Percentiles rank a stretch among this genome's conserved stretches.
Evolutionary conservation across 1,284 basidiomycete species (phyloP).

Genomic region (Microbotryum silenes-acaulis): DNA sequence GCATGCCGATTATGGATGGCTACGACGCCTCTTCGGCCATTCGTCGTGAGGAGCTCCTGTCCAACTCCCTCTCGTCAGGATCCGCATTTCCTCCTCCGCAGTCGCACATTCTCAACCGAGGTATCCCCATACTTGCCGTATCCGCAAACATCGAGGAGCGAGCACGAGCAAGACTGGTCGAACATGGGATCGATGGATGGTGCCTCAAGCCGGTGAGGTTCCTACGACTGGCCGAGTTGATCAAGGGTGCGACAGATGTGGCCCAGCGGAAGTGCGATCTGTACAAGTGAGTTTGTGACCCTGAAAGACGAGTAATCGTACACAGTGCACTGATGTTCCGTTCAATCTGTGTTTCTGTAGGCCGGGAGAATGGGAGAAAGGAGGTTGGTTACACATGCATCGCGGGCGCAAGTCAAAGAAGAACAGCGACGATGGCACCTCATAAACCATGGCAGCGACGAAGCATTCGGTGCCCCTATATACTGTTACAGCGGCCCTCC

Average conservation of each 20-base stretch:
- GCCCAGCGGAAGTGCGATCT: constrained; percentile 25
- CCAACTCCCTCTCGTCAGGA: constrained; percentile 4
- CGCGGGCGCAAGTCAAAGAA: too few relatives aligned
- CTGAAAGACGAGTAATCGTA: too few relatives aligned
- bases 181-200: constrained; percentile 36
- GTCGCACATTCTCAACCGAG: constrained; percentile 55
- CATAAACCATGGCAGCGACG: too few relatives aligned
- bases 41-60: constrained; percentile 51
- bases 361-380: constrained; percentile 36
- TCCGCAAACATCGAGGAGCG: constrained; percentile 65
- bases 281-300: too few relatives aligned
- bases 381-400: constrained; percentile 33
- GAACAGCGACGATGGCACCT: too few relatives aligned
- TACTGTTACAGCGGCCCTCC: too few relatives aligned
- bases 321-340: too few relatives aligned
- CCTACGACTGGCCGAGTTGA: constrained; percentile 29
- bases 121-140: constrained; percentile 75
- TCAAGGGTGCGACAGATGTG: constrained; percentile 33
- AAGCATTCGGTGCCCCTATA: too few relatives aligned
- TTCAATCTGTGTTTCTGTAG: constrained; percentile 27
- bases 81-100: constrained; percentile 15
- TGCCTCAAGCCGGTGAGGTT: constrained; percentile 37
- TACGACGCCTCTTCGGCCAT: constrained; percentile 64
- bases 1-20: constrained; percentile 77
- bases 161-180: constrained; percentile 48